Conservation (phyloP, 2,329 filamentous ascomycete genomes). For the Fusarium verticillioides region DNA sequence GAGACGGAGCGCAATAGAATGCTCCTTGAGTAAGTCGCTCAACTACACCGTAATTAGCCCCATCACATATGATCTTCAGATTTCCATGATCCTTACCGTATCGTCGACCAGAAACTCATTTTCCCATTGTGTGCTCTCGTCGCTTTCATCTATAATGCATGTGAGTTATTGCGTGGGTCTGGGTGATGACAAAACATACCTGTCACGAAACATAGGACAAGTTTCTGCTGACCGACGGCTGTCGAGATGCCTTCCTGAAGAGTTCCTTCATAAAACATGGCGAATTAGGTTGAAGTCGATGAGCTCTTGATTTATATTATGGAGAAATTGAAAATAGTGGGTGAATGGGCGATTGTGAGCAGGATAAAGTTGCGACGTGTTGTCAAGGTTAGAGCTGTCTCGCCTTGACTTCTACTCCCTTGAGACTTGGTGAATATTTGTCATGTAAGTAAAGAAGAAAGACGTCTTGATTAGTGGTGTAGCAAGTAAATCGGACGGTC, state of each 20-base stretch:
- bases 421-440: background rate
- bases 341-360: background rate
- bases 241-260: slow-evolving; percentile 83
- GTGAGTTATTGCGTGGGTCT: slow-evolving; percentile 26
- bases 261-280: slow-evolving; percentile 84
- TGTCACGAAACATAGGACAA: slow-evolving; percentile 86
- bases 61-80: background rate
- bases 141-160: slow-evolving; percentile 55
- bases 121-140: slow-evolving; percentile 79
- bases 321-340: background rate
- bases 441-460: background rate
- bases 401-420: slow-evolving; percentile 25
- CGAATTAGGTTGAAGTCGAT: background rate
- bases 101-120: slow-evolving; percentile 70
- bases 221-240: slow-evolving; percentile 79
- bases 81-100: slow-evolving; percentile 55
- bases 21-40: slow-evolving; percentile 64
- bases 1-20: slow-evolving; percentile 77
- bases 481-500: background rate
- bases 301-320: background rate
- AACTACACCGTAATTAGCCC: slow-evolving; percentile 56
- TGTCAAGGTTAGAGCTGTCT: slow-evolving; percentile 39
- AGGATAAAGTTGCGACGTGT: slow-evolving; percentile 9
- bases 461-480: background rate
- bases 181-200: slow-evolving; percentile 59